Evolutionary conservation across 495 filamentous ascomycete genomes (phyloP).

Genomic region (Penicillium chermesinum): DNA sequence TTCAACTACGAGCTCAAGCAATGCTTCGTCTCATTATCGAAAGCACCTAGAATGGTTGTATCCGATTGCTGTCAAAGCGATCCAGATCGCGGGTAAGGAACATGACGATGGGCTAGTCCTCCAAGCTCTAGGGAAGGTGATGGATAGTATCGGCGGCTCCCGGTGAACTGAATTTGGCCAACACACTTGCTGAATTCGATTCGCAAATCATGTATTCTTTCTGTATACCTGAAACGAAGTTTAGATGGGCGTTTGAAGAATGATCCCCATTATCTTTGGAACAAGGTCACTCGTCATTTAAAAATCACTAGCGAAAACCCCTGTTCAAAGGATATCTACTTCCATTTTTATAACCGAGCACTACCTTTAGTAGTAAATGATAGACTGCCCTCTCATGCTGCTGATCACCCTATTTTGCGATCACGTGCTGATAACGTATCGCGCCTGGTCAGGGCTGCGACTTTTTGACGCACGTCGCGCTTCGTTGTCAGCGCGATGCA

Average conservation of each 20-base stretch:
- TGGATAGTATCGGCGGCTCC: constrained; percentile 56
- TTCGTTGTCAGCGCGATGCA: constrained; percentile 27
- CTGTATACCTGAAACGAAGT: constrained; percentile 14
- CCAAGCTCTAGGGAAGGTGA: constrained; percentile 60
- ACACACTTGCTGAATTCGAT: background rate
- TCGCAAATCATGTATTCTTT: constrained; percentile 1
- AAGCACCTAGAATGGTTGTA: constrained; percentile 82
- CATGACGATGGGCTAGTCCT: constrained; percentile 54
- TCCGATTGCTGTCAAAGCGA: constrained; percentile 66
- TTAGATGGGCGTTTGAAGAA: too few relatives aligned
- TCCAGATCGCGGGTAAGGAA: constrained; percentile 61
- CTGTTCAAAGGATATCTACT: too few relatives aligned
- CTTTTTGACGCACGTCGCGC: constrained; percentile 20
- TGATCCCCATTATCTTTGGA: too few relatives aligned
- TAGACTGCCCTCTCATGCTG: too few relatives aligned
- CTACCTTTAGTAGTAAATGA: too few relatives aligned
- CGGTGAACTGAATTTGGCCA: constrained; percentile 5
- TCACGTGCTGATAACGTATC: constrained; percentile 12
- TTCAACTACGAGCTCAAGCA: constrained; percentile 33
- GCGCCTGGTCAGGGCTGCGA: constrained; percentile 4
- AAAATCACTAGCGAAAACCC: too few relatives aligned
- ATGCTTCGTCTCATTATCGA: constrained; percentile 25
- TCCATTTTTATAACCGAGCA: too few relatives aligned
- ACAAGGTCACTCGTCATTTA: too few relatives aligned
- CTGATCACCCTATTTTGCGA: background rate